These are phyloP conservation scores for Trichoderma semiorbis DNA, from an alignment of 2,329 filamentous ascomycete genomes.

Conservation along the genomic window DNA sequence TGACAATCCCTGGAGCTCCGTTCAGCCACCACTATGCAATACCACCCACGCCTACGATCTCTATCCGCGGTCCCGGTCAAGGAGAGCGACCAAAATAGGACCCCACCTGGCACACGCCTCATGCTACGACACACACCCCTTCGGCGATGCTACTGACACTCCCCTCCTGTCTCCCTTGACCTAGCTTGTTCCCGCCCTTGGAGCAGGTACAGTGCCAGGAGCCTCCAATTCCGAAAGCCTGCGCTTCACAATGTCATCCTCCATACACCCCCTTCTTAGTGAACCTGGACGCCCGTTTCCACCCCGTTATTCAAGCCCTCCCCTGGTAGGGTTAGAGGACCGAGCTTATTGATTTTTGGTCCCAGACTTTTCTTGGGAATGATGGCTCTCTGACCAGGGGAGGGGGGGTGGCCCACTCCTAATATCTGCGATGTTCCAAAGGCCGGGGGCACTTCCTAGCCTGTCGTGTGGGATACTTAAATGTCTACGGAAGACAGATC, in stretches of 20 bases:
- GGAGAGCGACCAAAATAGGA: slow-evolving; percentile 18
- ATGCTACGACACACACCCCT: neutral
- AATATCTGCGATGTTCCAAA: slow-evolving; percentile 22
- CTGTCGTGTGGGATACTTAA: slow-evolving; percentile 18
- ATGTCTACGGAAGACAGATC: slow-evolving; percentile 21
- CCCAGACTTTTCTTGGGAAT: slow-evolving; percentile 12
- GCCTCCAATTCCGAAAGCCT: neutral
- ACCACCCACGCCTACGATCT: slow-evolving; percentile 22
- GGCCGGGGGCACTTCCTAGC: slow-evolving; percentile 10
- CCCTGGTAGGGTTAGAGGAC: slow-evolving; percentile 7
- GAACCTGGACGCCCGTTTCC: slow-evolving; percentile 5
- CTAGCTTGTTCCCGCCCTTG: neutral
- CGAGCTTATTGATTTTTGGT: slow-evolving; percentile 13
- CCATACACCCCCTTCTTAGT: slow-evolving; percentile 6
- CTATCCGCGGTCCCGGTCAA: slow-evolving; percentile 21
- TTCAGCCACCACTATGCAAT: slow-evolving; percentile 16
- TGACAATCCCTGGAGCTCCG: slow-evolving; percentile 30
- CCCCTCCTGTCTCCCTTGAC: neutral
- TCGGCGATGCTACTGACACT: neutral
- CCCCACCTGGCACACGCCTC: slow-evolving; percentile 8
- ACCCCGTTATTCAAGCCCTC: neutral
- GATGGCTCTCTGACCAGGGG: slow-evolving; percentile 13
- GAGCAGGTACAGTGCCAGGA: neutral
- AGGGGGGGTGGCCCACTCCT: slow-evolving; percentile 21
- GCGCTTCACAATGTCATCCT: neutral